phyloP scores from a whole-genome alignment of 2,329 filamentous ascomycete species.

The Nigrograna mackinnonii region DNA sequence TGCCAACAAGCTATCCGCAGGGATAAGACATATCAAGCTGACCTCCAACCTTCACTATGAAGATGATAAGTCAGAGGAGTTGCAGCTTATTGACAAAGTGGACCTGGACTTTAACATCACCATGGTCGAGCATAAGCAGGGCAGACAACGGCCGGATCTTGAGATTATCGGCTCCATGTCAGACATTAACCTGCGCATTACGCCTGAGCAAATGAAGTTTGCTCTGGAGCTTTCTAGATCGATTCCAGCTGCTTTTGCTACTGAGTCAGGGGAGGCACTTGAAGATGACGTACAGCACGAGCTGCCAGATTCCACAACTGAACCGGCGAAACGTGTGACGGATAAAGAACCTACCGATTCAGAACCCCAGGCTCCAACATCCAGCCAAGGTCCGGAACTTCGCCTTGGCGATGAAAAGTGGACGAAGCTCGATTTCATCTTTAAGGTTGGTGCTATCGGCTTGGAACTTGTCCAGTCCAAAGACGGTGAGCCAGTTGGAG shows the following conservation, averaged over 20 bases:
- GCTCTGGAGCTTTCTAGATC: slow-evolving; percentile 84
- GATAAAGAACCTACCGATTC: slow-evolving; percentile 38
- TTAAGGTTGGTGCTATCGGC: slow-evolving; percentile 84
- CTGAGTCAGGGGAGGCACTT: slow-evolving; percentile 67
- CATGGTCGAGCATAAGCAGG: slow-evolving; percentile 82
- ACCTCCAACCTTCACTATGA: slow-evolving; percentile 88
- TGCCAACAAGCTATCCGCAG: slow-evolving; percentile 87
- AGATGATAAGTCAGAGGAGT: slow-evolving; percentile 73
- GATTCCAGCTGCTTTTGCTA: slow-evolving; percentile 83
- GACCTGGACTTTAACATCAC: slow-evolving; percentile 92
- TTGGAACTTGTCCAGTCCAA: slow-evolving; percentile 82
- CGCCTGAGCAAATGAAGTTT: slow-evolving; percentile 89
- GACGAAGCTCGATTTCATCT: slow-evolving; percentile 92
- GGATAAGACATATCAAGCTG: slow-evolving; percentile 87
- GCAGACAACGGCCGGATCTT: slow-evolving; percentile 80
- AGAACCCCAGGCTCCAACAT: slow-evolving; percentile 54
- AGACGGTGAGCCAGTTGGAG: slow-evolving; percentile 75
- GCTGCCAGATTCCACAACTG: slow-evolving; percentile 61
- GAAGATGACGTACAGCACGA: slow-evolving; percentile 77
- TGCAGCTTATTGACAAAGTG: slow-evolving; percentile 96
- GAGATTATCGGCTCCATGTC: slow-evolving; percentile 93
- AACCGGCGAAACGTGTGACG: slow-evolving; percentile 51
- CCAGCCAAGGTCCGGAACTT: slow-evolving; percentile 65
- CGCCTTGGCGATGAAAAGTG: slow-evolving; percentile 71
- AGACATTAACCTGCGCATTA: slow-evolving; percentile 86